A percentile compares a stretch with the other conserved stretches of the same genome.
Evolutionary conservation across 306 rosid species (phyloP).

Genomic region (Boehmeria nivea): DNA sequence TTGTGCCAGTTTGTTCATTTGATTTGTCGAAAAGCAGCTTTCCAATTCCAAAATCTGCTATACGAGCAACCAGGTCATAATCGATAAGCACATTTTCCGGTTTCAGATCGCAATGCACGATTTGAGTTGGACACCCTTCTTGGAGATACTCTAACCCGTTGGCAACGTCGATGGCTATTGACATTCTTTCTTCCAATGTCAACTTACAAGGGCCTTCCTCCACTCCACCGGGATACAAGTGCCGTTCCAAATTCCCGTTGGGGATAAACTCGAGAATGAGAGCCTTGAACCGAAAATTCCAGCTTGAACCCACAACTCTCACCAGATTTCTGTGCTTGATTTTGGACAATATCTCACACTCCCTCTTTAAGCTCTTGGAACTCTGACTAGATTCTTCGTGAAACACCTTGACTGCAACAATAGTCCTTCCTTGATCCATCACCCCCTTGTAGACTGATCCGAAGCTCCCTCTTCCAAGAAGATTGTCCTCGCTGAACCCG

Average conservation of each 20-base stretch:
- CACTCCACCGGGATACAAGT: constrained; percentile 21
- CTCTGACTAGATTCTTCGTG: constrained; percentile 8
- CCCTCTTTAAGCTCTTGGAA: constrained; percentile 20
- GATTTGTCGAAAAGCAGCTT: constrained; percentile 18
- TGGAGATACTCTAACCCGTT: constrained; percentile 26
- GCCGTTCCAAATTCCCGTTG: constrained; percentile 21
- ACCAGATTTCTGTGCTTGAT: constrained; percentile 28
- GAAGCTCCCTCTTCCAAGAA: constrained; percentile 23
- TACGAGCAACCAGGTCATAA: constrained; percentile 24
- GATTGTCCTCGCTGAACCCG: constrained; percentile 20
- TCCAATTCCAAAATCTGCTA: constrained; percentile 25
- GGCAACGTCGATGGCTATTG: constrained; percentile 20
- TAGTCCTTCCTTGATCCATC: constrained; percentile 13
- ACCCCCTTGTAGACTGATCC: constrained; percentile 28
- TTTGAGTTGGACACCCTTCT: constrained; percentile 25
- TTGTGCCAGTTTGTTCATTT: constrained; percentile 8
- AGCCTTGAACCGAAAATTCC: constrained; percentile 26
- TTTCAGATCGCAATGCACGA: constrained; percentile 27
- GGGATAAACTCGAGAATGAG: constrained; percentile 21
- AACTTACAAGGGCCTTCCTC: constrained; percentile 17
- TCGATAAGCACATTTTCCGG: constrained; percentile 23
- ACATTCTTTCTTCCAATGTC: constrained; percentile 16
- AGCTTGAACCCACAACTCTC: constrained; percentile 16
- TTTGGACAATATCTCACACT: constrained; percentile 14
- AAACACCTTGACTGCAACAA: constrained; percentile 26